Conservation (phyloP, 225 moss, liverwort and hornwort genomes). For the Thuidium tamariscinum region DNA sequence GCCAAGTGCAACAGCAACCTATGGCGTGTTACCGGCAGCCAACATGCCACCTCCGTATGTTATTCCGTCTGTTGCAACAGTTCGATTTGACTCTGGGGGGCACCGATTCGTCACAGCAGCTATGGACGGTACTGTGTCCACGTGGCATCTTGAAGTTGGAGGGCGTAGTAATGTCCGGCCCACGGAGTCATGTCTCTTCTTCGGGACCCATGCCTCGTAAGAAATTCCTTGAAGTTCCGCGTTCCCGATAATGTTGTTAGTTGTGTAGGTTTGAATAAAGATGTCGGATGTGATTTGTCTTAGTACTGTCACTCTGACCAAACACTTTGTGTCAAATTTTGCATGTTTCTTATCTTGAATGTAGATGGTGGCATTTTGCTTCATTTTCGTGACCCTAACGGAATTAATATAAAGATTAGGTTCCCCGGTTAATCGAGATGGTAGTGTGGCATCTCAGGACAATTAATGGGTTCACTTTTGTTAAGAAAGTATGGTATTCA, state of each 20-base stretch:
- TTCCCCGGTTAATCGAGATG: not conserved
- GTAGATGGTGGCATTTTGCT: not conserved
- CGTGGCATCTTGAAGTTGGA: slow-evolving; percentile 63
- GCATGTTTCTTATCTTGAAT: not conserved
- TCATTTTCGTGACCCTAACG: not conserved
- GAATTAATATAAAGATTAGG: not conserved
- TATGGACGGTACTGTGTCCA: slow-evolving; percentile 63
- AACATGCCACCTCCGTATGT: slow-evolving; percentile 61
- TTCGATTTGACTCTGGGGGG: slow-evolving; percentile 53
- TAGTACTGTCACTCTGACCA: not conserved
- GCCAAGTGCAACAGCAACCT: slow-evolving; percentile 53
- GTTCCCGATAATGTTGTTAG: not conserved
- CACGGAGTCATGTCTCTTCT: slow-evolving; percentile 55
- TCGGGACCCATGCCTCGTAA: slow-evolving; percentile 60
- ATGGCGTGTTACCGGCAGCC: slow-evolving; percentile 56
- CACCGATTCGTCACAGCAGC: slow-evolving; percentile 61
- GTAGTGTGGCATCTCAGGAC: not conserved
- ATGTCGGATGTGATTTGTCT: not conserved
- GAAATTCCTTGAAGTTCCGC: not conserved
- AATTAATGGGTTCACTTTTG: not conserved
- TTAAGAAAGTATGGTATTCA: not conserved
- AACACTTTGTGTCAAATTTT: not conserved
- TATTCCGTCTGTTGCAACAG: slow-evolving; percentile 51
- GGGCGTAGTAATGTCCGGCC: slow-evolving; percentile 66
- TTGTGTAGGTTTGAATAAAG: not conserved